These are phyloP conservation scores for Aspergillus floridensis DNA, from an alignment of 2,329 filamentous ascomycete genomes.

Conservation along the genomic window DNA sequence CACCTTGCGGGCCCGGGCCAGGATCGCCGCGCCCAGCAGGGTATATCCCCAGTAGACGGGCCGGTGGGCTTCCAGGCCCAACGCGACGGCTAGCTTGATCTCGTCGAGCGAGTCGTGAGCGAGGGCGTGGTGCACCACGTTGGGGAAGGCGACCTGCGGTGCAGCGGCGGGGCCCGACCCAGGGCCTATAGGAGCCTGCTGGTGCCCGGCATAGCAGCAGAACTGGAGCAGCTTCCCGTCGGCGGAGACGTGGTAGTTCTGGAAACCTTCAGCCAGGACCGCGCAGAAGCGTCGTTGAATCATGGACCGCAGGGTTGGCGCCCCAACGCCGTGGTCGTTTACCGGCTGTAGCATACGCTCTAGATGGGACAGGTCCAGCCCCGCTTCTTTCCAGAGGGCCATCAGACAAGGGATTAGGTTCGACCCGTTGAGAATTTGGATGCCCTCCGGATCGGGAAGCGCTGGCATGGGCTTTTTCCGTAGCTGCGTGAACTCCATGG, in stretches of 20 bases:
- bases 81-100: background rate
- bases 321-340: background rate
- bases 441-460: no score
- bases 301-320: background rate
- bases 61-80: background rate
- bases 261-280: background rate
- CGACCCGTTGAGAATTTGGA: no score
- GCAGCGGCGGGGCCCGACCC: background rate
- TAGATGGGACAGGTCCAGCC: background rate
- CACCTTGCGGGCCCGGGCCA: background rate
- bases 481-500: no score
- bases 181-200: background rate
- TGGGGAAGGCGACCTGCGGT: no score
- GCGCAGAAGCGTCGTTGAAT: background rate
- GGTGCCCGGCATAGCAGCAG: background rate
- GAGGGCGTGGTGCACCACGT: background rate
- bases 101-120: background rate
- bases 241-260: background rate
- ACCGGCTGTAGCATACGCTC: background rate
- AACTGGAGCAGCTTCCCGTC: background rate
- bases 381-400: background rate
- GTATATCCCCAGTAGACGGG: background rate
- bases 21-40: background rate
- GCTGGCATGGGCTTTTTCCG: no score
- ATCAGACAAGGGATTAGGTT: background rate